Conservation (phyloP, 805 yeast genomes). For the Ogataea ramenticola region DNA sequence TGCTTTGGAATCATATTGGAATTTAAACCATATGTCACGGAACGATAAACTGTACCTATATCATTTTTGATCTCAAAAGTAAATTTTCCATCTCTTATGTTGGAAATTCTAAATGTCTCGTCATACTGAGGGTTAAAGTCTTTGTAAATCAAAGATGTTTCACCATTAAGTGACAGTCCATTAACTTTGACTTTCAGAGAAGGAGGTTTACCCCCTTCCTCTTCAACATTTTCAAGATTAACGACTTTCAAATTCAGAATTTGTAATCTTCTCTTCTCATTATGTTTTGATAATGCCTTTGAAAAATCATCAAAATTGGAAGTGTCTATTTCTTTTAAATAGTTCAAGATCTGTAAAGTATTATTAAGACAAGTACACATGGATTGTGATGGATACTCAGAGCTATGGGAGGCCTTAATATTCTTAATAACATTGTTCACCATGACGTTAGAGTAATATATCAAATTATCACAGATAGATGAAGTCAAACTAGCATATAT, state of each 20-base stretch:
- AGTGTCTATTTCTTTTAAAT: constrained; percentile 9
- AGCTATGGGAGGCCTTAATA: constrained; percentile 1
- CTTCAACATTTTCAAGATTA: constrained; percentile 25
- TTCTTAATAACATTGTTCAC: constrained; percentile 9
- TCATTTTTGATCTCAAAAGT: background rate
- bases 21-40: background rate
- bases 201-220: constrained; percentile 21
- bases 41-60: background rate
- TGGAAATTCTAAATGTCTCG: constrained; percentile 26
- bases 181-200: constrained; percentile 16
- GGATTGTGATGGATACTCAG: background rate
- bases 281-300: constrained; percentile 3
- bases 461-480: constrained; percentile 31
- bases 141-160: constrained; percentile 57
- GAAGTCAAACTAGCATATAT: constrained; percentile 36
- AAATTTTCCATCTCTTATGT: background rate
- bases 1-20: constrained; percentile 5
- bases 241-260: constrained; percentile 15
- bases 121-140: constrained; percentile 77
- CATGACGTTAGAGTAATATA: constrained; percentile 38
- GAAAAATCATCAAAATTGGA: constrained; percentile 6
- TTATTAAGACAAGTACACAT: constrained; percentile 21
- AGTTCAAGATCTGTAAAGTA: constrained; percentile 15
- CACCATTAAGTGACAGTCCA: constrained; percentile 24
- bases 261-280: constrained; percentile 8